phyloP scores from a whole-genome alignment of 495 filamentous ascomycete species.

The Parathielavia appendiculata region DNA sequence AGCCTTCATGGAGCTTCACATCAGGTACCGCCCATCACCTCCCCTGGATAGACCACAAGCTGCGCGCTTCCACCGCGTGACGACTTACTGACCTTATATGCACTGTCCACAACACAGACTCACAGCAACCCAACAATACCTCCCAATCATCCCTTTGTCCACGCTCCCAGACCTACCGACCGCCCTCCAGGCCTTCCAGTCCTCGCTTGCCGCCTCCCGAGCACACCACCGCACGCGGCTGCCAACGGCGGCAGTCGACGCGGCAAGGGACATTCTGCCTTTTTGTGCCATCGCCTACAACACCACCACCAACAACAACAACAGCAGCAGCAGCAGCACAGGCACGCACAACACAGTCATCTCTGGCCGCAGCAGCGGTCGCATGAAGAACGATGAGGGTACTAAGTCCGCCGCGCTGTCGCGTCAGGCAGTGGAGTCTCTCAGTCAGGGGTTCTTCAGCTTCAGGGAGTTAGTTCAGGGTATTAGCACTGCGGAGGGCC shows the following conservation, averaged over 20 bases:
- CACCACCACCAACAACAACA: conserved; percentile 46
- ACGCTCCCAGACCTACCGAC: conserved; percentile 25
- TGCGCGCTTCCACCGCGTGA: neutral
- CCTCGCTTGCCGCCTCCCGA: conserved; percentile 18
- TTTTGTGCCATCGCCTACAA: conserved; percentile 38
- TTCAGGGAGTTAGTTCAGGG: conserved; percentile 45
- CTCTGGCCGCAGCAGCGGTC: neutral
- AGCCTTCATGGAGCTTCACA: conserved; percentile 8
- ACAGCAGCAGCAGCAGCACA: conserved; percentile 32
- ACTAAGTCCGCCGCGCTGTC: neutral
- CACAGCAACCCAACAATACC: neutral
- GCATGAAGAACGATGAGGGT: too few species aligned
- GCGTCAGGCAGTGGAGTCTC: neutral
- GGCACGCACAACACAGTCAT: neutral
- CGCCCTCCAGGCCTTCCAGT: conserved; percentile 29
- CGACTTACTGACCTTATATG: neutral
- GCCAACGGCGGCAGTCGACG: conserved; percentile 11
- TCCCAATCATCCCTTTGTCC: conserved; percentile 37
- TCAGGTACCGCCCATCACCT: conserved; percentile 3
- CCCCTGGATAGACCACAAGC: neutral
- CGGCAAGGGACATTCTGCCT: conserved; percentile 39
- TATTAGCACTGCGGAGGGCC: conserved; percentile 17
- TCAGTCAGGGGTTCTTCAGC: neutral
- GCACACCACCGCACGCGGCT: neutral
- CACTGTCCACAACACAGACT: neutral